phyloP scores from a whole-genome alignment of 495 filamentous ascomycete genomes.

The Trichodelitschia bisporula region DNA sequence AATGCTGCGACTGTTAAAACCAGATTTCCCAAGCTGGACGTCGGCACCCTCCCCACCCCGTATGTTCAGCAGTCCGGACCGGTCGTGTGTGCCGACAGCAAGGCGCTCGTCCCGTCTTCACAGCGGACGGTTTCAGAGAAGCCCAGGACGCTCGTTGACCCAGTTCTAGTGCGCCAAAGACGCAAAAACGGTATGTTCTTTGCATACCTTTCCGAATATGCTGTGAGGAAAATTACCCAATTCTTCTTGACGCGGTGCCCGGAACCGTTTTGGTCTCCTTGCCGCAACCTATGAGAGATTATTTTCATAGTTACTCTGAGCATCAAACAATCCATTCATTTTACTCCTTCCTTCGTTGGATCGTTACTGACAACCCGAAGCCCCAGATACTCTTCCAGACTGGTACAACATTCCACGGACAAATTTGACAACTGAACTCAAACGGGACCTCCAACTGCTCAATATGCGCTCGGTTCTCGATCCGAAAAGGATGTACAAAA shows the following conservation, averaged over 20 bases:
- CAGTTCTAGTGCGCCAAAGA: conserved; percentile 15
- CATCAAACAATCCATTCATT: conserved; percentile 10
- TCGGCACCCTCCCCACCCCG: conserved; percentile 15
- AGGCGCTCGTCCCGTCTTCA: conserved; percentile 19
- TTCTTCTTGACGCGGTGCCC: conserved; percentile 35
- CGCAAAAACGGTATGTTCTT: conserved; percentile 22
- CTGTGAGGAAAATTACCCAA: conserved; percentile 50
- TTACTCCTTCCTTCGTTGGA: conserved; percentile 2
- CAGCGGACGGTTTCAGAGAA: conserved; percentile 21
- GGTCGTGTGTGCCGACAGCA: conserved; percentile 22
- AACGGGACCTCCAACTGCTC: conserved; percentile 65
- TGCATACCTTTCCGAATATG: conserved; percentile 7
- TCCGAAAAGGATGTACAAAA: conserved; percentile 79
- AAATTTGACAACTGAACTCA: conserved; percentile 57
- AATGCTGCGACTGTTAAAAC: neutral
- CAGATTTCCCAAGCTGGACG: conserved; percentile 20
- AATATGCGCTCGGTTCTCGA: conserved; percentile 77
- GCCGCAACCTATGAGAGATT: conserved; percentile 49
- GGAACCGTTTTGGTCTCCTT: conserved; percentile 53
- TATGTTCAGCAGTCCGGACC: conserved; percentile 24
- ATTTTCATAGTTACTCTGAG: conserved; percentile 99
- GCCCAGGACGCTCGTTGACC: conserved; percentile 22
- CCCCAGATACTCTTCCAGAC: conserved; percentile 29
- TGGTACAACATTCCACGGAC: conserved; percentile 81
- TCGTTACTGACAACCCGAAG: conserved; percentile 12